These are phyloP conservation scores for Phytophthora megakarya DNA, from an alignment of 352 stramenopile genomes.

Conservation along the genomic window DNA sequence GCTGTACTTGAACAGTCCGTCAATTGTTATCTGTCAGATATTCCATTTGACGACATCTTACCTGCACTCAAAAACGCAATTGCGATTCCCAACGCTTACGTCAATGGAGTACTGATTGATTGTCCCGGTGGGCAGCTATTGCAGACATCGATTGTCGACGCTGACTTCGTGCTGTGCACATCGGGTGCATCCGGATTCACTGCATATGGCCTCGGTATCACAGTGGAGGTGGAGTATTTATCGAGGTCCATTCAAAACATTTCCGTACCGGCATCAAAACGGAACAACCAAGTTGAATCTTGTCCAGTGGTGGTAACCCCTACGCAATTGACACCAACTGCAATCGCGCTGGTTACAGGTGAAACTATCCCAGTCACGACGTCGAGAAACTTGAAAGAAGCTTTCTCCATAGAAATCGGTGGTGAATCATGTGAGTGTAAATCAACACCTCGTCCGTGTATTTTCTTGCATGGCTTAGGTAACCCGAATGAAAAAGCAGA, in stretches of 20 bases:
- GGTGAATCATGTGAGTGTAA: conserved; percentile 7
- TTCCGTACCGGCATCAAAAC: no score
- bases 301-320: not conserved
- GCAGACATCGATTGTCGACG: no score
- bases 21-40: no score
- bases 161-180: no score
- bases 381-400: not conserved
- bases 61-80: conserved; percentile 17
- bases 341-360: conserved; percentile 7
- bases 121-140: conserved; percentile 14
- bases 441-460: conserved; percentile 20
- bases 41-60: no score
- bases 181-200: no score
- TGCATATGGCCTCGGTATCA: conserved; percentile 1
- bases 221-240: conserved; percentile 16
- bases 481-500: conserved; percentile 13
- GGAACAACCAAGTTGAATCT: no score
- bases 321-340: not conserved
- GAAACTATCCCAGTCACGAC: not conserved
- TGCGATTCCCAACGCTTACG: conserved; percentile 12
- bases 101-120: conserved; percentile 12
- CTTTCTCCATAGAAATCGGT: not conserved
- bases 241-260: no score
- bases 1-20: no score
- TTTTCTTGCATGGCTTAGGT: conserved; percentile 28